Percentiles rank a stretch among this genome's conserved stretches.
These are phyloP conservation scores for Venturia nashicola DNA, from an alignment of 2,329 filamentous ascomycete genomes.

Conservation along the genomic window DNA sequence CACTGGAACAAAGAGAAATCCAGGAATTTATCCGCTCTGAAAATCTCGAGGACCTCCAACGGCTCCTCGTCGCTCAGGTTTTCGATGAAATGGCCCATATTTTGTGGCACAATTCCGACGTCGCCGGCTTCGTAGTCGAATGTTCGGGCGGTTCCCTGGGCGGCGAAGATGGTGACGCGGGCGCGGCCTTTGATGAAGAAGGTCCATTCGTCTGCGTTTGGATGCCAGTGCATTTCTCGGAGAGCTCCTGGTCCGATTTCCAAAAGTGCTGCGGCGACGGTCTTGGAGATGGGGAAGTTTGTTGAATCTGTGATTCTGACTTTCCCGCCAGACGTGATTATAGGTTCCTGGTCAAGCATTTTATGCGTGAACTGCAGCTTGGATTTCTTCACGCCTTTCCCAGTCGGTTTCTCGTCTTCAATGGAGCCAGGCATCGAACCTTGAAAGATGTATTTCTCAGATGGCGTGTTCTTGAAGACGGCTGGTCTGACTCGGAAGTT, in stretches of 20 bases:
- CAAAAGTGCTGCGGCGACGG: slow-evolving; percentile 59
- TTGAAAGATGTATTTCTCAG: slow-evolving; percentile 67
- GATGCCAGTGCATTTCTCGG: slow-evolving; percentile 76
- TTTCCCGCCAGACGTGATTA: slow-evolving; percentile 53
- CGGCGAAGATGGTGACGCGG: slow-evolving; percentile 61
- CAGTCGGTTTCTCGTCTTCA: slow-evolving; percentile 49
- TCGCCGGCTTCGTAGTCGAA: slow-evolving; percentile 68
- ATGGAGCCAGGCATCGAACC: slow-evolving; percentile 53
- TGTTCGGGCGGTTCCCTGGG: slow-evolving; percentile 55
- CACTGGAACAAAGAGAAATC: slow-evolving; percentile 66
- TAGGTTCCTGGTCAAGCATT: slow-evolving; percentile 57
- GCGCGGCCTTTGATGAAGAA: slow-evolving; percentile 65
- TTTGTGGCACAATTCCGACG: slow-evolving; percentile 62
- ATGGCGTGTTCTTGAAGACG: slow-evolving; percentile 56
- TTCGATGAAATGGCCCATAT: slow-evolving; percentile 74
- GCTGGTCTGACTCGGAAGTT: slow-evolving; percentile 65
- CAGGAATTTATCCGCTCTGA: slow-evolving; percentile 57
- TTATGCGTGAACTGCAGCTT: slow-evolving; percentile 58
- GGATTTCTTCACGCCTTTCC: slow-evolving; percentile 52
- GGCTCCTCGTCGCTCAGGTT: slow-evolving; percentile 63
- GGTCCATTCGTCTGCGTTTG: slow-evolving; percentile 67
- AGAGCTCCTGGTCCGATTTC: slow-evolving; percentile 59
- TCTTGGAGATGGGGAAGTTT: slow-evolving; percentile 63
- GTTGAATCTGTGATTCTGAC: slow-evolving; percentile 65
- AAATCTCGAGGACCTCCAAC: slow-evolving; percentile 64